Conservation (phyloP, 805 yeast species). For the Barnettozyma californica region DNA sequence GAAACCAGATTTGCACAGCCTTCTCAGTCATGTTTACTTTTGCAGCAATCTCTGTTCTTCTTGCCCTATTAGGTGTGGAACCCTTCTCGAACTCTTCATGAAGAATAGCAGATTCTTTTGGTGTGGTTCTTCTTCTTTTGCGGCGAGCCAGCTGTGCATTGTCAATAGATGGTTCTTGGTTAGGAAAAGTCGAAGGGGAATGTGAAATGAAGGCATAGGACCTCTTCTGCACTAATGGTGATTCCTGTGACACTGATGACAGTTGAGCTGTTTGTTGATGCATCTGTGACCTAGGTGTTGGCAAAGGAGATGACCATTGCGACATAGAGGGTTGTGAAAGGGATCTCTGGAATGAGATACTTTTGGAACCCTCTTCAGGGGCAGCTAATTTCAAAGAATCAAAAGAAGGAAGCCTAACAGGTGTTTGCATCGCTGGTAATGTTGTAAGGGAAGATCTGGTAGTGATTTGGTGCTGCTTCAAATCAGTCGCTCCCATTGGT, state of each 20-base stretch:
- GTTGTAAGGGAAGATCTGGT: background rate
- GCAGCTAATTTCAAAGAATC: constrained; percentile 21
- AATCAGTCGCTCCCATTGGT: constrained; percentile 11
- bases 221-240: constrained; percentile 28
- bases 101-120: constrained; percentile 74
- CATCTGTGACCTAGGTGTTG: constrained; percentile 3
- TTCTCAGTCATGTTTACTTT: constrained; percentile 92
- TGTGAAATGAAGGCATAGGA: constrained; percentile 87
- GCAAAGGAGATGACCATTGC: constrained; percentile 9
- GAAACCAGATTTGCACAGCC: constrained; percentile 98
- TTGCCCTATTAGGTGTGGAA: constrained; percentile 72
- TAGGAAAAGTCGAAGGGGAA: constrained; percentile 83
- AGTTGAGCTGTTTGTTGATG: constrained; percentile 4
- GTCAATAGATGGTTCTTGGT: constrained; percentile 78
- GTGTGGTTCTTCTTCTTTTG: constrained; percentile 92
- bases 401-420: constrained; percentile 25
- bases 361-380: background rate
- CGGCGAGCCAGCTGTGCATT: constrained; percentile 91
- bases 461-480: constrained; percentile 5
- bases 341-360: constrained; percentile 7
- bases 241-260: constrained; percentile 8
- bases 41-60: constrained; percentile 73
- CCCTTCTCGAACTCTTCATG: constrained; percentile 75
- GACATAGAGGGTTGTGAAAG: constrained; percentile 3
- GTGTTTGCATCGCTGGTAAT: constrained; percentile 15